Conservation (phyloP, 1,284 basidiomycete genomes). For the Naganishia sp. region DNA sequence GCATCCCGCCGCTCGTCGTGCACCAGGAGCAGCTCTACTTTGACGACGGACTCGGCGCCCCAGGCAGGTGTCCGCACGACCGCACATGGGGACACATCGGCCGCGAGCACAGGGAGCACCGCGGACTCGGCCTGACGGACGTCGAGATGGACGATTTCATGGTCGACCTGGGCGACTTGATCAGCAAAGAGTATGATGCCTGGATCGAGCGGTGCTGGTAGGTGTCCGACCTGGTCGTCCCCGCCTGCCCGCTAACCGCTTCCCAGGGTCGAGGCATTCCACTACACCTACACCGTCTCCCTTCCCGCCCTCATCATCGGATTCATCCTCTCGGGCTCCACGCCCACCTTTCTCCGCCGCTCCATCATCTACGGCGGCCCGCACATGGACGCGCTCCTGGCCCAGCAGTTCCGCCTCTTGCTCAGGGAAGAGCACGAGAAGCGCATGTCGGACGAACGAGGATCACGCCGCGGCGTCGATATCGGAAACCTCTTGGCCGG, state of each 20-base stretch:
- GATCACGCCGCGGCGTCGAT: constrained; percentile 31
- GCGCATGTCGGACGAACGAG: constrained; percentile 34
- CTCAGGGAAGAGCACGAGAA: constrained; percentile 49
- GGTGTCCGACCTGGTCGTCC: constrained; percentile 28
- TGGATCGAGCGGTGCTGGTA: constrained; percentile 55
- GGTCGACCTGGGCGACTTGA: constrained; percentile 47
- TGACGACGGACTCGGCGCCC: constrained; percentile 34
- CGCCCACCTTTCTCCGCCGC: constrained; percentile 48
- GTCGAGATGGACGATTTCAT: constrained; percentile 49
- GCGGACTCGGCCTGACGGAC: constrained; percentile 42
- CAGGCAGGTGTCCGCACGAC: constrained; percentile 39
- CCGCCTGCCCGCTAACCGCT: background rate
- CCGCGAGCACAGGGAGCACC: constrained; percentile 41
- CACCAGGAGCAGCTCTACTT: constrained; percentile 36
- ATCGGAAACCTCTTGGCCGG: constrained; percentile 34
- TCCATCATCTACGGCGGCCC: constrained; percentile 53
- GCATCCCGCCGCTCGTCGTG: constrained; percentile 35
- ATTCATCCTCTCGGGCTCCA: constrained; percentile 49
- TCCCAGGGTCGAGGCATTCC: constrained; percentile 53
- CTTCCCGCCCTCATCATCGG: constrained; percentile 52
- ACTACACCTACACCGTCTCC: constrained; percentile 51
- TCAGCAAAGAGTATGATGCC: constrained; percentile 51
- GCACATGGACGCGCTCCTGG: constrained; percentile 47
- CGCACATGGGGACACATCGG: constrained; percentile 41
- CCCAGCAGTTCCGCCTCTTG: constrained; percentile 49